A percentile compares a stretch with the other conserved stretches of the same genome.
Conservation (phyloP, 768 basidiomycete genomes). For the Coprinopsis sp. region DNA sequence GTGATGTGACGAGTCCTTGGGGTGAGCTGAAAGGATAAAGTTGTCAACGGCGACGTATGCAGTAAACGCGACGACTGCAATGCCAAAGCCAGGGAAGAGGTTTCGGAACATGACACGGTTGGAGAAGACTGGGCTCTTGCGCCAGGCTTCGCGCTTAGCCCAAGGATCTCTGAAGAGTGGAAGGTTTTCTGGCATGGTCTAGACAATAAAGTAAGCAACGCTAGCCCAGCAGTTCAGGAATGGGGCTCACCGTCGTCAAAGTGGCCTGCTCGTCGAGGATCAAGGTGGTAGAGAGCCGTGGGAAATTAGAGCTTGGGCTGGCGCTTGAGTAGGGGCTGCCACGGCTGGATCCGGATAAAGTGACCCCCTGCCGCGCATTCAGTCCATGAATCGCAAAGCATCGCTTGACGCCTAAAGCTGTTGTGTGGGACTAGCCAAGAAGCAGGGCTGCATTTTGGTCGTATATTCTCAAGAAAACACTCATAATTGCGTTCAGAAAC, state of each 20-base stretch:
- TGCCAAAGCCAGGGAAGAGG: conserved; percentile 93
- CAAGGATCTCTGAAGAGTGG: conserved; percentile 91
- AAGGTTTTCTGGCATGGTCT: conserved; percentile 47
- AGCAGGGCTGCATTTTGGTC: too few species aligned
- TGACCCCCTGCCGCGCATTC: too few species aligned
- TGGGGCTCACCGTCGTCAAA: conserved; percentile 4
- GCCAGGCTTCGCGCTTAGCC: conserved; percentile 92
- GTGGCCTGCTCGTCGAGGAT: too few species aligned
- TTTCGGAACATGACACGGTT: conserved; percentile 84
- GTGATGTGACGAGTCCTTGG: conserved; percentile 21
- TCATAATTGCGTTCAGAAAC: too few species aligned
- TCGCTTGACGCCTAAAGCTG: too few species aligned
- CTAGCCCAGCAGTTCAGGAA: conserved; percentile 5
- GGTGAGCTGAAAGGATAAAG: conserved; percentile 35
- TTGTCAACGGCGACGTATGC: conserved; percentile 88
- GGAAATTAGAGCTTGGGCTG: too few species aligned
- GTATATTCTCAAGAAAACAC: too few species aligned
- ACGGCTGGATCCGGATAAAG: too few species aligned
- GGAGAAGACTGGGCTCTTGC: conserved; percentile 84
- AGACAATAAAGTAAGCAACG: conserved; percentile 11
- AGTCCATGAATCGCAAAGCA: too few species aligned
- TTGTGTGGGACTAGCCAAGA: too few species aligned
- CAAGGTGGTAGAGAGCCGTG: too few species aligned
- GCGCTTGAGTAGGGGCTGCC: too few species aligned
- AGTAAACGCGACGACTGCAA: conserved; percentile 87